Evolutionary conservation across 2,329 filamentous ascomycete genomes (phyloP).

Genomic region (Penicillium fuscoglaucum): DNA sequence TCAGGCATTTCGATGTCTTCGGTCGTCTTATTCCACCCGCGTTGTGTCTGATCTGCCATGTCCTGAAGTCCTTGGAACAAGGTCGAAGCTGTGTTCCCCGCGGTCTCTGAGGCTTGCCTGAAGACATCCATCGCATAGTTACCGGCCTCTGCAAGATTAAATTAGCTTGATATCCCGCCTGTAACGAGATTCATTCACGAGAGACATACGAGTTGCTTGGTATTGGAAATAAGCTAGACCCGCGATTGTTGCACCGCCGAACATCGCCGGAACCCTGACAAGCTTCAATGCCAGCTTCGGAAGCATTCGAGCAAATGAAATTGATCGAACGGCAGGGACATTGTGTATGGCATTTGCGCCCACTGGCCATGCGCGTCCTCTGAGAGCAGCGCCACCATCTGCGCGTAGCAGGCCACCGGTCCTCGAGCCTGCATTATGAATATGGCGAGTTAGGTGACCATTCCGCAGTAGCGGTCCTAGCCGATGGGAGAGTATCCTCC

Average conservation of each 20-base stretch:
- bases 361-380: conserved; percentile 71
- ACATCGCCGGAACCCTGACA: conserved; percentile 81
- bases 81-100: conserved; percentile 66
- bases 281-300: conserved; percentile 92
- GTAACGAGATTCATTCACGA: not conserved
- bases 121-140: conserved; percentile 77
- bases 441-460: conserved; percentile 60
- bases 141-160: conserved; percentile 60
- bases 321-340: conserved; percentile 61
- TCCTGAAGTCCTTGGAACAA: conserved; percentile 71
- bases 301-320: conserved; percentile 68
- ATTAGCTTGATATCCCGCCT: not conserved
- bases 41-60: conserved; percentile 74
- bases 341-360: conserved; percentile 82
- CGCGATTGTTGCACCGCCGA: conserved; percentile 83
- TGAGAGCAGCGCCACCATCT: conserved; percentile 62
- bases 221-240: conserved; percentile 93
- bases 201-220: conserved; percentile 76
- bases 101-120: conserved; percentile 69
- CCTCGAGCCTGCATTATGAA: conserved; percentile 61
- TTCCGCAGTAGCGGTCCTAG: conserved; percentile 67
- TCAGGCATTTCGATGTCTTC: conserved; percentile 70
- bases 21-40: conserved; percentile 81
- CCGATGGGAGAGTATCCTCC: conserved; percentile 73
- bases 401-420: conserved; percentile 69